Percentiles rank a stretch among this genome's conserved stretches.
These are phyloP conservation scores for Angomonas deanei DNA, from an alignment of 208 protist genomes.

Conservation along the genomic window DNA sequence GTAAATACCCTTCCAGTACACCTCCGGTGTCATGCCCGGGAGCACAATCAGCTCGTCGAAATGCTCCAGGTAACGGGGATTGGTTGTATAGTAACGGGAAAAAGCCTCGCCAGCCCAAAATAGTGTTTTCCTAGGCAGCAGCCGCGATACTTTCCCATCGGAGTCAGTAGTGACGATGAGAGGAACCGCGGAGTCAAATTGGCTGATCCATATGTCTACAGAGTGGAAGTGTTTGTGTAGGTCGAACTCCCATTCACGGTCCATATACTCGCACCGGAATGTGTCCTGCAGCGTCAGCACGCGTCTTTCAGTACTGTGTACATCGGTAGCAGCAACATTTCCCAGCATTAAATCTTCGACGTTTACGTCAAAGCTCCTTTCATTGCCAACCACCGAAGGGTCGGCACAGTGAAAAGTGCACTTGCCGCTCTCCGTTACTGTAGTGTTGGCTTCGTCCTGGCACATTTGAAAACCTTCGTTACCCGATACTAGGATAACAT, in stretches of 20 bases:
- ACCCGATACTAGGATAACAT: too few species aligned
- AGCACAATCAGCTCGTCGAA: conserved; percentile 12
- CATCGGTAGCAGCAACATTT: background rate
- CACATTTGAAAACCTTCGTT: too few species aligned
- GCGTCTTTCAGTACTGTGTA: too few species aligned
- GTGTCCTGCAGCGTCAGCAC: too few species aligned
- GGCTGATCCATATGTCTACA: background rate
- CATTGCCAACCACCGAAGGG: background rate
- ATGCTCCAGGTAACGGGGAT: conserved; percentile 13
- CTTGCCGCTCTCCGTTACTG: background rate
- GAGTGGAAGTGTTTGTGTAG: background rate
- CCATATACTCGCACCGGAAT: too few species aligned
- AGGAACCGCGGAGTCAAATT: background rate
- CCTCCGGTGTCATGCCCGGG: background rate
- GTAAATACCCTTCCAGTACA: background rate
- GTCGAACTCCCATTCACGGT: too few species aligned
- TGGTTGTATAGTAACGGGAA: conserved; percentile 7
- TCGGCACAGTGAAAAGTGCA: background rate
- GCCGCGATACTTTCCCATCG: background rate
- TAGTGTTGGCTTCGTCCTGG: background rate
- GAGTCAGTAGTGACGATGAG: background rate
- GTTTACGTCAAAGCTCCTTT: background rate
- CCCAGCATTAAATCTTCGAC: background rate
- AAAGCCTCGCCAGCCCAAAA: conserved; percentile 9
- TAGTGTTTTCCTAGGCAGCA: conserved; percentile 16